Base-by-base conservation (phyloP, 495 filamentous ascomycete genomes). In the Clavariopsis aquatica region DNA sequence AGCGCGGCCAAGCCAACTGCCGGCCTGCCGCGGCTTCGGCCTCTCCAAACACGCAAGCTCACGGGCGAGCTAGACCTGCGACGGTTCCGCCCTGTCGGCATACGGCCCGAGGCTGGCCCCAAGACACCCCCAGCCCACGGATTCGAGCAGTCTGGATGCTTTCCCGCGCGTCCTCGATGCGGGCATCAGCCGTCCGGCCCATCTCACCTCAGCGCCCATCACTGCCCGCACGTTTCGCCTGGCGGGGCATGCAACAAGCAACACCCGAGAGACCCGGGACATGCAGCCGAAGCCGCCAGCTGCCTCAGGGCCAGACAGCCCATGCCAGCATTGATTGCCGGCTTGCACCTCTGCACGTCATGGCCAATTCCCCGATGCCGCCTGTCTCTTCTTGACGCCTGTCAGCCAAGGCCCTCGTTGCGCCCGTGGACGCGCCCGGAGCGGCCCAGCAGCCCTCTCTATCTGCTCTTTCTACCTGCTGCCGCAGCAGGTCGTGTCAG, bases 1-100 rank as follows among this genome's bases (percentile, higher is more conserved):
- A 56, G 23, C 34, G 29, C 31, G 53, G 53, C 31, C 53, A 56
- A 26, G 52, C 53, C 53, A 31, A 23, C 24, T 41, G 53, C 52
- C 22, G 52, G 5, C 38, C 52, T 23, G 19, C 29, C 26, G 24
- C 26, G n/a, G 53, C 27, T 31, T 31, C 26, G 19, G 26, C 31
- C n/a, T 23, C 53, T 22, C 53, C 31, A 43, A 41, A 56, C 19
- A 22, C 6, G 17, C 28, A 8, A 23, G n/a, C 49, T 28, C 7
- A 9, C 17, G 20, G 12, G 49, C 20, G 20, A 36, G 28, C 51
- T 28, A 20, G 26, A 51, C 47, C 47, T 24, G 26, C 22, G 22
- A 51, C 47, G 20, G 47, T 51, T 23, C 47, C 38, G 38, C n/a
- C 38, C 13, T 2, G 9, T 43, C 38, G 38, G 38, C 38, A 7